Evolutionary conservation across 2,329 filamentous ascomycete species (phyloP), one percentile per base, ranked within the genome.

Genomic region (Colletotrichum neosansevieriae): DNA sequence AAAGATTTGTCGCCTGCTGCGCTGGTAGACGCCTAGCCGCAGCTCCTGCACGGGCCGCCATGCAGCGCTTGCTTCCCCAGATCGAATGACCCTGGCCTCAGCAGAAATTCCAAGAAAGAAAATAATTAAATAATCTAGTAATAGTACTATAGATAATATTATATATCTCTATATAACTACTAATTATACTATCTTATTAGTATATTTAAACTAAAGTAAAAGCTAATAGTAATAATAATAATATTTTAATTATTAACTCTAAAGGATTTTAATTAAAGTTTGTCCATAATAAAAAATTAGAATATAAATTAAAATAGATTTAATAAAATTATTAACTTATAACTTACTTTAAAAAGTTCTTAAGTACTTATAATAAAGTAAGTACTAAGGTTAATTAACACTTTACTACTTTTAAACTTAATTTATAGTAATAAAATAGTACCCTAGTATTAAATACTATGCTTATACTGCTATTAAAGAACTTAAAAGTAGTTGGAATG

Each of bases 1-100:
- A 67, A 63, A 67, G 51, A 63, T 58, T 67, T 67, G 45, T 51
- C 64, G 64, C 64, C 64, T 49, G 36, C 62, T 47, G 38, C 13
- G 42, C 32, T 38, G 15, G 11, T 34, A 21, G 58, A 45, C 34
- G 54, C 60, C 51, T 29, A 58, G 36, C 29, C 53, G 47, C 60
- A 65, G 65, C 54, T 65, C 17, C 21, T n/a, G 65, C 65, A 68
- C 65, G 49, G 54, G 6, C 61, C 65, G 3, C 4, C 3, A 1
- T 9, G 17, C 40, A 56, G 7, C 54, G 12, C 34, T 13, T 53
- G 21, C 58, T 66, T 9, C 36, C 58, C n/a, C 36, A n/a, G 34
- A 53, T 21, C 47, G 58, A 29, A 38, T 32, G 29, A 59, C 4
- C 21, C 47, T 34, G n/a, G n/a, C n/a, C n/a, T n/a, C n/a, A n/a